phyloP scores from a whole-genome alignment of 2,329 filamentous ascomycete genomes.

The Pseudogymnoascus sp. region DNA sequence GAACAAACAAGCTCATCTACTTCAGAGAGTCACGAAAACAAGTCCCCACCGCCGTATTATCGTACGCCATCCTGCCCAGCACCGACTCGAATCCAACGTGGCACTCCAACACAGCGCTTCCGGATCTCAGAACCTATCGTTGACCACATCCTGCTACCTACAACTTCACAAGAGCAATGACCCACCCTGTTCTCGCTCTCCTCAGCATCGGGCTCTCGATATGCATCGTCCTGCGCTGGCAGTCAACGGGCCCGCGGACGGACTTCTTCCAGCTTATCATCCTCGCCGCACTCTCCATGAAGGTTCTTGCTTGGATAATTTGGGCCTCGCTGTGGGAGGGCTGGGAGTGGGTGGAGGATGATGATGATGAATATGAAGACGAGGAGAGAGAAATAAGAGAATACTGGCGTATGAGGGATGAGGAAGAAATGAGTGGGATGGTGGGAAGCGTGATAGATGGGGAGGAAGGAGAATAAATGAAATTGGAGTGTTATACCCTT shows the following conservation, averaged over 20 bases:
- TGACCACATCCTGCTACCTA: not conserved
- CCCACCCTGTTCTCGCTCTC: not conserved
- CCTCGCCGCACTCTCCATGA: not conserved
- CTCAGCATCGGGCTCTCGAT: not conserved
- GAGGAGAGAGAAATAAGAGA: not conserved
- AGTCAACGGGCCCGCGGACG: not conserved
- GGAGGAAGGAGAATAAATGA: not conserved
- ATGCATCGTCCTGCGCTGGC: not conserved
- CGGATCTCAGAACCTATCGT: not conserved
- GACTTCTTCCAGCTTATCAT: constrained; percentile 1
- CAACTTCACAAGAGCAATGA: constrained; percentile 1
- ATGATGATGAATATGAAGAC: not conserved
- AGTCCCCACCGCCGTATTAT: not conserved
- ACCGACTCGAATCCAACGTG: not conserved
- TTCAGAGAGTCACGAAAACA: not conserved
- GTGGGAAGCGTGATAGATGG: not conserved
- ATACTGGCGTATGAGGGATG: not conserved
- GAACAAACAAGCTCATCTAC: not conserved
- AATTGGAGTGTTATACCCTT: not conserved
- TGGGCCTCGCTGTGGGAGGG: constrained; percentile 2
- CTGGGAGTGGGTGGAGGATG: not conserved
- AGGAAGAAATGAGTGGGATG: not conserved
- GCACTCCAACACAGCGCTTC: not conserved
- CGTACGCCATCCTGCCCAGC: not conserved
- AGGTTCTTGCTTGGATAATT: not conserved